phyloP scores from a whole-genome alignment of 495 filamentous ascomycete species.

The Trichocladium antarcticum region DNA sequence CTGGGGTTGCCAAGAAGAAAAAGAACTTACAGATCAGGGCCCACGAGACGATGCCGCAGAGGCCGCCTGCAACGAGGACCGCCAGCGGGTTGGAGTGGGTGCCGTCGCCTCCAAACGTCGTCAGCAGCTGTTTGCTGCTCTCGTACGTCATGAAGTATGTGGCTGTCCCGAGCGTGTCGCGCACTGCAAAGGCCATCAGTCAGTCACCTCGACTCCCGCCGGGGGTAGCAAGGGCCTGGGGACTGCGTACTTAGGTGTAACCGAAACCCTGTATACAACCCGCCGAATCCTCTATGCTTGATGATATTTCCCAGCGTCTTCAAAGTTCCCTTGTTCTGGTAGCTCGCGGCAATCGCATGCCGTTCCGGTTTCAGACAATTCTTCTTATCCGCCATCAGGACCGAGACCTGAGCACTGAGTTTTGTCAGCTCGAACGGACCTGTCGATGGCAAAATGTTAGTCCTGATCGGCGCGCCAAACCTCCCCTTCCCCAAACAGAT shows the following conservation, averaged over 20 bases:
- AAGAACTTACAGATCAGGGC: conserved; percentile 51
- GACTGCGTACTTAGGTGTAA: conserved; percentile 62
- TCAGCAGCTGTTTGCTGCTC: conserved; percentile 72
- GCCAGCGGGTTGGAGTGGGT: conserved; percentile 61
- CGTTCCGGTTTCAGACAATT: conserved; percentile 39
- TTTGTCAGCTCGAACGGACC: conserved; percentile 93
- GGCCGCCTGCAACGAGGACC: conserved; percentile 60
- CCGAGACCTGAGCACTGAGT: conserved; percentile 76
- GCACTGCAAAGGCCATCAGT: conserved; percentile 38
- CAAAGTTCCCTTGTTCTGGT: conserved; percentile 69
- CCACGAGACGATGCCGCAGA: conserved; percentile 76
- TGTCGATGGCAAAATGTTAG: conserved; percentile 20
- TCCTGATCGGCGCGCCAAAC: not conserved
- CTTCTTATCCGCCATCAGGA: conserved; percentile 65
- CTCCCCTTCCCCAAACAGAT: not conserved
- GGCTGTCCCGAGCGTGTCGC: conserved; percentile 79
- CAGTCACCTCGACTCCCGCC: conserved; percentile 7
- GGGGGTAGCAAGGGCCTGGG: not conserved
- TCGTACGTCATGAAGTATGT: conserved; percentile 93
- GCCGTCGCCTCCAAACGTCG: conserved; percentile 54
- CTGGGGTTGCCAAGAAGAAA: not conserved
- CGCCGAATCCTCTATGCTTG: conserved; percentile 60
- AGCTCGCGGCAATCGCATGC: conserved; percentile 54
- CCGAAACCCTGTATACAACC: conserved; percentile 78
- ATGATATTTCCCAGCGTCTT: conserved; percentile 71